Conservation (phyloP, 2,329 filamentous ascomycete genomes). For the Colletotrichum viniferum region DNA sequence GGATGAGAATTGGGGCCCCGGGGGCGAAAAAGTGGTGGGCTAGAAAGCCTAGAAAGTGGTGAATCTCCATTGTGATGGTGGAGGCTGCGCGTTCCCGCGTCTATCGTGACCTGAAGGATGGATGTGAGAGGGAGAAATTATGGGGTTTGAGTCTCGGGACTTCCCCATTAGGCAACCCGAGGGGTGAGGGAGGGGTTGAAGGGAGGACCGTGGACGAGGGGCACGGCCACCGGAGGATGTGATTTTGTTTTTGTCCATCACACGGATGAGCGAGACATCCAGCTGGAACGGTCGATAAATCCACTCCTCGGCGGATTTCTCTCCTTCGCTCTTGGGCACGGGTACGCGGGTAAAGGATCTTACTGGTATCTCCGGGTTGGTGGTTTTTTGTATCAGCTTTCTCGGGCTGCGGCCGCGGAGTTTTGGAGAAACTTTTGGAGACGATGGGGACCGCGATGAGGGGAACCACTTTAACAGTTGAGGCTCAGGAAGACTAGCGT, state of each 20-base stretch:
- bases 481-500: not conserved
- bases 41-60: not conserved
- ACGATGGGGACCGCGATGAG: not conserved
- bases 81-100: not conserved
- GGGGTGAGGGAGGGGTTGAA: not conserved
- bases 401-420: not conserved
- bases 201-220: not conserved
- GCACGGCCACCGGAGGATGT: not conserved
- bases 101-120: not conserved
- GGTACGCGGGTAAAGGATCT: not conserved
- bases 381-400: not conserved
- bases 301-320: conserved; percentile 1
- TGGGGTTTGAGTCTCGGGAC: not conserved
- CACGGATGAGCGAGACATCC: conserved; percentile 1
- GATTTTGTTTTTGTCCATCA: conserved; percentile 7
- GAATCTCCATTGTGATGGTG: not conserved
- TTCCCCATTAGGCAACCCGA: conserved; percentile 4
- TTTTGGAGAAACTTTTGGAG: not conserved
- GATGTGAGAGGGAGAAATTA: not conserved
- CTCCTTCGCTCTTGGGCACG: not conserved
- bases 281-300: conserved; percentile 16
- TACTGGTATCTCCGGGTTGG: not conserved
- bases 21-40: not conserved
- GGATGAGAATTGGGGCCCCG: conserved; percentile 2
- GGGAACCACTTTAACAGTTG: not conserved